Evolutionary conservation across 495 filamentous ascomycete species (phyloP), one percentile per base, ranked within the genome.

Genomic region (Penicillium lividum): DNA sequence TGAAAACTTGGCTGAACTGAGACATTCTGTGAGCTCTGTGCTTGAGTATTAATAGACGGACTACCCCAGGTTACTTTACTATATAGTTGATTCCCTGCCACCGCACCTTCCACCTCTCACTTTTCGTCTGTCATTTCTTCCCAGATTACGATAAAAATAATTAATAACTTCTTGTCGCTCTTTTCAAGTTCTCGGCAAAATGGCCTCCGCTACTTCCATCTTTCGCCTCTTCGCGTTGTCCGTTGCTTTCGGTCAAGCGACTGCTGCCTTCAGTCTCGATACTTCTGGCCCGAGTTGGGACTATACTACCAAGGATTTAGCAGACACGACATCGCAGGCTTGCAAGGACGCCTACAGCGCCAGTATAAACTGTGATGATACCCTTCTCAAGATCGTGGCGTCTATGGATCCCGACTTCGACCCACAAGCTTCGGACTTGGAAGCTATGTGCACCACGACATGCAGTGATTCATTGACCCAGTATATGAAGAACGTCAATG

Each of bases 261-360:
- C 54, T 44, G 62, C 62, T 45, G 15, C 62, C 44, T 70, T 72
- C 63, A 70, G 57, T 25, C 66, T 73, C 34, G 54, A 68, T 40
- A 63, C 51, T 33, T 47, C 46, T 16, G 64, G 61, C 29, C 59
- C 59, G 4, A 61, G 58, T 58, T 70, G 66, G 68, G 61, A 60
- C 47, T 72, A 72, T 38, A 70, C 69, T 33, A 66, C 65, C 38
- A 56, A 60, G 47, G 61, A 65, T 52, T 45, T 73, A 9, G 66
- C 64, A 47, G 52, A 53, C 48, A 64, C 63, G 1, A 73, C 70
- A 0, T 73, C 70, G 7, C 60, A 68, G 48, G 51, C 58, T 50
- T 73, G 68, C 60, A 70, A 70, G 49, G 60, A 67, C 3, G 70
- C 70, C 30, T 73, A 70, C 53, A 69, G 68, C 45, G 63, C 70